These are phyloP conservation scores for Termitomyces sp. DNA, from an alignment of 768 basidiomycete species.

Conservation along the genomic window DNA sequence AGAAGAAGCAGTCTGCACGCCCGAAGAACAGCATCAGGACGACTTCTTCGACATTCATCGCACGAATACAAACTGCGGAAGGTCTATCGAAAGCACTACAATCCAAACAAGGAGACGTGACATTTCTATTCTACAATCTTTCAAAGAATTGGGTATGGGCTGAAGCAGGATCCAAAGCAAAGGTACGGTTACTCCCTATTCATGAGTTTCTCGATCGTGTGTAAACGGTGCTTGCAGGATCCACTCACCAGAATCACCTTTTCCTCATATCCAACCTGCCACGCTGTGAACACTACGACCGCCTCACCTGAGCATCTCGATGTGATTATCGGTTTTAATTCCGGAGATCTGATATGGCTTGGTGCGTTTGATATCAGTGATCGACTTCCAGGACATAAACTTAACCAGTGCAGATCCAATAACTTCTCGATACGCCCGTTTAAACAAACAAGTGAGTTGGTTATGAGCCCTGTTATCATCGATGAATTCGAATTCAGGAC, in stretches of 20 bases:
- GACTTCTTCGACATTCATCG: slow-evolving; percentile 89
- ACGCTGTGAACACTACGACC: slow-evolving; percentile 79
- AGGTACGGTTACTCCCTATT: slow-evolving; percentile 41
- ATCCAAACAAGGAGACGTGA: slow-evolving; percentile 78
- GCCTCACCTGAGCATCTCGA: slow-evolving; percentile 77
- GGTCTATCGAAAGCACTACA: slow-evolving; percentile 66
- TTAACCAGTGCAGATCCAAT: slow-evolving; percentile 57
- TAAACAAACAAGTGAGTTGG: slow-evolving; percentile 79
- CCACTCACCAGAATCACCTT: slow-evolving; percentile 82
- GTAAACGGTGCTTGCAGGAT: slow-evolving; percentile 46
- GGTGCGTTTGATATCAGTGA: slow-evolving; percentile 39
- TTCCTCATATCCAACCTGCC: slow-evolving; percentile 83
- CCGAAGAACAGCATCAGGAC: slow-evolving; percentile 92
- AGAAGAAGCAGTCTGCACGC: slow-evolving; percentile 57
- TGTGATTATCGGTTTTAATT: slow-evolving; percentile 85
- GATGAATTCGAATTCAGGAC: background rate
- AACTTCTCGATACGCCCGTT: slow-evolving; percentile 72
- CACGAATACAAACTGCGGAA: slow-evolving; percentile 77
- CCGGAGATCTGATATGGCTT: slow-evolving; percentile 96
- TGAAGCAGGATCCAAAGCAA: slow-evolving; percentile 79
- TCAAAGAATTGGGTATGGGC: slow-evolving; percentile 82
- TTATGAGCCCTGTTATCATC: background rate
- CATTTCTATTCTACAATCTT: slow-evolving; percentile 85
- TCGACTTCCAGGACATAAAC: background rate
- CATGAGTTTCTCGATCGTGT: slow-evolving; percentile 6